Base-by-base conservation (phyloP, 2,329 filamentous ascomycete genomes). In the Hypomyces perniciosus region DNA sequence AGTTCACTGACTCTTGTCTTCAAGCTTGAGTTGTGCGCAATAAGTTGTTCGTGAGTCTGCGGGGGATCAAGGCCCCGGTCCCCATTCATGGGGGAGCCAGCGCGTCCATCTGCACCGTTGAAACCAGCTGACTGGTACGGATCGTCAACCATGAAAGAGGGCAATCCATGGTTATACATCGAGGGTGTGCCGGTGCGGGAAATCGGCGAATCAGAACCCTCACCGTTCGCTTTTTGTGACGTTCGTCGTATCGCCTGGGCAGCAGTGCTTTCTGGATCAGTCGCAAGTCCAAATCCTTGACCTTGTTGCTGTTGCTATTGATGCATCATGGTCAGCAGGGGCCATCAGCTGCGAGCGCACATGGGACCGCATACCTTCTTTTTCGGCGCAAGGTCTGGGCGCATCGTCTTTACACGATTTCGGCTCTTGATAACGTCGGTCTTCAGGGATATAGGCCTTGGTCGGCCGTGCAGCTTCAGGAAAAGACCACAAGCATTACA, bases 361-460 rank as follows among this genome's bases (percentile, higher is more conserved):
- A 33, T 26, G 46, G 39, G 50, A 39, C 44, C 65, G 72, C 64
- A 73, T 20, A 90, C 89, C 84, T 95, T 95, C 71, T 90, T 84
- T 70, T 85, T 91, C 63, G 89, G 87, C 43, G 85, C 83, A 56
- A 88, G 81, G 62, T 91, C 88, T 7, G 87, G 82, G 48, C 81
- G 80, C 69, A 83, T 81, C 29, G 90, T 93, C 78, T 97, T 97
- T 61, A 97, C 92, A 58, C 93, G 85, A 72, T 99, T 99, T 64
- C 93, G 90, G 75, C 91, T 96, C 78, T 99, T 99, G 75, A 99
- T 99, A 60, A 97, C 92, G 76, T 99, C 93, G 44, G 93, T 97
- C 79, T 99, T 99, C 62, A 99, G 80, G 61, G 89, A 95, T 68
- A 96, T 96, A 60, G 93, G 93, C 51, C 93, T 85, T 54, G 93